Evolutionary conservation across 371 early-diverging fungal species (phyloP).

Genomic region (Dichotomocladium elegans): DNA sequence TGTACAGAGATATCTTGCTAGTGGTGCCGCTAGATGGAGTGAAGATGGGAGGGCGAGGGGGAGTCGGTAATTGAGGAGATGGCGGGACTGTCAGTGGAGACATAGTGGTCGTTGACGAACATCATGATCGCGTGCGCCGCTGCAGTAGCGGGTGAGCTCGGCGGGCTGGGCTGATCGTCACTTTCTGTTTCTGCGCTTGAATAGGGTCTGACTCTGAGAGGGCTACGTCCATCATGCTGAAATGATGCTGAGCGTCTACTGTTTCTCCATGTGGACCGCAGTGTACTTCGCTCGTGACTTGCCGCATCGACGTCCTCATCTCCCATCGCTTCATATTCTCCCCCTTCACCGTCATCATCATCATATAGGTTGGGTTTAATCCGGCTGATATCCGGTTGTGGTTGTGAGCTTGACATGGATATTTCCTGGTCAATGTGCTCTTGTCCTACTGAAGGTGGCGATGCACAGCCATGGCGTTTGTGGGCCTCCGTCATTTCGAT

Average conservation of each 20-base stretch:
- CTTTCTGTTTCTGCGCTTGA: conserved; percentile 1
- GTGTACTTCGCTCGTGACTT: neutral
- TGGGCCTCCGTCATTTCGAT: conserved; percentile 31
- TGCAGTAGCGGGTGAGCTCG: conserved; percentile 31
- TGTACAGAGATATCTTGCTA: too few relatives aligned
- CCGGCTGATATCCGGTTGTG: conserved; percentile 18
- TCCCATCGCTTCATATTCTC: too few relatives aligned
- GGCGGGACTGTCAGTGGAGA: neutral
- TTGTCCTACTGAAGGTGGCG: neutral
- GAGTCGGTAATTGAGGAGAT: neutral
- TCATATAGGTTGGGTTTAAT: conserved; percentile 24
- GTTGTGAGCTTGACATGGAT: conserved; percentile 15
- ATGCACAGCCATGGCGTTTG: neutral
- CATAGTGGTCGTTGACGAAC: conserved; percentile 21
- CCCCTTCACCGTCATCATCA: conserved; percentile 4
- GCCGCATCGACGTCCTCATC: neutral
- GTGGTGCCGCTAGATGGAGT: too few relatives aligned
- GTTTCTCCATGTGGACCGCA: neutral
- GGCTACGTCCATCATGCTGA: neutral
- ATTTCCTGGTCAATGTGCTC: neutral
- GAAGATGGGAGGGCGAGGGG: neutral
- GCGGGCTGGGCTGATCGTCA: conserved; percentile 13
- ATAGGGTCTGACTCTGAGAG: neutral
- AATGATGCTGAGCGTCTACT: neutral
- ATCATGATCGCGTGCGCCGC: conserved; percentile 42